Conservation (phyloP, 139 green algal genomes). For the Tetraselmis chui region DNA sequence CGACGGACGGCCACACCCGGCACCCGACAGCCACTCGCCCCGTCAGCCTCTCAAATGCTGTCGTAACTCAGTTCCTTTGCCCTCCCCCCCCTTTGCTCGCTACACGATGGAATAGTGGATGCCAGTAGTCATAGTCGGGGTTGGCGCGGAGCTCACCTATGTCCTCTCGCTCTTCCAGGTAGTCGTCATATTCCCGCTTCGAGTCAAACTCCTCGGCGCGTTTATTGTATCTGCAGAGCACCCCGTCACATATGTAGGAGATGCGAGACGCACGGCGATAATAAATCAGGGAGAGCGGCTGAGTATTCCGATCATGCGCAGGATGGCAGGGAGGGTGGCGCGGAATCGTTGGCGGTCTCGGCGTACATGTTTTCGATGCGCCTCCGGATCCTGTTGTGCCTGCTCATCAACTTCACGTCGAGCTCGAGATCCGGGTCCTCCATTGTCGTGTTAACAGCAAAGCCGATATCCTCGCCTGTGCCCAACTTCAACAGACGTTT, state of each 20-base stretch:
- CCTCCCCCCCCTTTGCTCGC: slow-evolving; percentile 12
- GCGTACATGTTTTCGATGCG: not conserved
- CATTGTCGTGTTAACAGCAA: too few species aligned
- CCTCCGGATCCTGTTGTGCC: not conserved
- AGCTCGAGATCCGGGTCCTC: not conserved
- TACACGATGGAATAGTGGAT: slow-evolving; percentile 13
- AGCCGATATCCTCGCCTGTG: too few species aligned
- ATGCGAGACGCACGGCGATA: too few species aligned
- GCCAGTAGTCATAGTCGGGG: not conserved
- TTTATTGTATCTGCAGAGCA: slow-evolving; percentile 64
- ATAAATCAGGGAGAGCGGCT: too few species aligned
- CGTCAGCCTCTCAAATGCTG: not conserved
- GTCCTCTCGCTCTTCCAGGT: slow-evolving; percentile 66
- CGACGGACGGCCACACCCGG: not conserved
- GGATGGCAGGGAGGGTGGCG: too few species aligned
- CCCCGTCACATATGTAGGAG: too few species aligned
- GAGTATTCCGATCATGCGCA: too few species aligned
- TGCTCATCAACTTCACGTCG: not conserved
- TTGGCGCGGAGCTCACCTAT: slow-evolving; percentile 42
- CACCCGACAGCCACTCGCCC: not conserved
- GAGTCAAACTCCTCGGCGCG: slow-evolving; percentile 44
- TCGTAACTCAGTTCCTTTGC: not conserved
- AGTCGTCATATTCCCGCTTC: slow-evolving; percentile 55
- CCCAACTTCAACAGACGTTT: too few species aligned
- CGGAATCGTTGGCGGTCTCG: not conserved